Percentiles rank a stretch among this genome's conserved stretches.
Conservation (phyloP, 2,329 filamentous ascomycete genomes). For the Venturia nashicola region DNA sequence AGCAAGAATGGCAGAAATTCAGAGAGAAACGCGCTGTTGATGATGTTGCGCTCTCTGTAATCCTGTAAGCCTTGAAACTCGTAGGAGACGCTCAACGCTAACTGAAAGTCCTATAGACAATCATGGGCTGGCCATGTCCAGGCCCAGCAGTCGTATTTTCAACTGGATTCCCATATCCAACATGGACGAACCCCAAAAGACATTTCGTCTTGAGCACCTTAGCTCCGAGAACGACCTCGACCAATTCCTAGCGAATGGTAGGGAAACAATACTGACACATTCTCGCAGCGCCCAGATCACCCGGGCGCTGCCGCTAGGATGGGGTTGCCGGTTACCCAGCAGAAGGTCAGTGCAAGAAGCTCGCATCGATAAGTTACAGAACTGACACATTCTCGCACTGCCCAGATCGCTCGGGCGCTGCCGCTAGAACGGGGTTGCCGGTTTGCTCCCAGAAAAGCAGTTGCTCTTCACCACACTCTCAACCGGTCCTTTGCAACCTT, state of each 20-base stretch:
- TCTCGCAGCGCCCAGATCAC: no score
- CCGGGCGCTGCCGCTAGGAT: no score
- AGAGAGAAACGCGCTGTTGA: not conserved
- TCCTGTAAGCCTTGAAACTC: not conserved
- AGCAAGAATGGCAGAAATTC: not conserved
- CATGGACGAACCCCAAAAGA: no score
- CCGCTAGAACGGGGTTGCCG: not conserved
- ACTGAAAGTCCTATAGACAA: not conserved
- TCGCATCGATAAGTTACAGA: not conserved
- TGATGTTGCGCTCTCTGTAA: not conserved
- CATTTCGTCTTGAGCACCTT: no score
- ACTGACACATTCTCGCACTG: not conserved
- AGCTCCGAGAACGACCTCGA: no score
- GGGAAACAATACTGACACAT: no score
- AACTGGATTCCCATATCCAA: no score
- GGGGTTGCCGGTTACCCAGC: no score
- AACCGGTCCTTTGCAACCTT: not conserved
- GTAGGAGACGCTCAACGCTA: not conserved
- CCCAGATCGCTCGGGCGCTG: not conserved
- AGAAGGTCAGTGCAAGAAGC: not conserved
- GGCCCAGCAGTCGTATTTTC: no score
- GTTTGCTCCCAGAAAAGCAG: not conserved
- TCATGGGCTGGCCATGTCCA: not conserved
- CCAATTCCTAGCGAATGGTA: not conserved
- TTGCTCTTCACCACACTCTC: not conserved